These are phyloP conservation scores for Vicia sativa DNA, from an alignment of 306 rosid genomes.

Conservation along the genomic window DNA sequence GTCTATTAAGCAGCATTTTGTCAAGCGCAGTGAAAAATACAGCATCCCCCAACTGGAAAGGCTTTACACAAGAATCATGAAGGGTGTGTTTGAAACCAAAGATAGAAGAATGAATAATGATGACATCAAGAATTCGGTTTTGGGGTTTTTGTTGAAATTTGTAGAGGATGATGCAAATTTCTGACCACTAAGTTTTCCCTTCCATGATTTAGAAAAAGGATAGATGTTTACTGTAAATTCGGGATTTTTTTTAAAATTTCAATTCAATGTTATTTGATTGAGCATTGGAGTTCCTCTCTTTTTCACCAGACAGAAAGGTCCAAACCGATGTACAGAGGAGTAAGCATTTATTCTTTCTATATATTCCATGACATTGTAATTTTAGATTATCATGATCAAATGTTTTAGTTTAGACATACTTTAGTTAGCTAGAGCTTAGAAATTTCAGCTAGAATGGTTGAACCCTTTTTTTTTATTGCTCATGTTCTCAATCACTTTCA, in stretches of 20 bases:
- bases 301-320: slow-evolving; percentile 12
- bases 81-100: slow-evolving; percentile 74
- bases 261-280: slow-evolving; percentile 42
- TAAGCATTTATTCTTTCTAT: slow-evolving; percentile 14
- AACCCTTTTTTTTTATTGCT: background rate
- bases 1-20: slow-evolving; percentile 54
- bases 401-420: background rate
- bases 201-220: slow-evolving; percentile 36
- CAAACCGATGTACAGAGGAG: slow-evolving; percentile 20
- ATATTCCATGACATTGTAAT: slow-evolving; percentile 33
- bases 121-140: slow-evolving; percentile 59
- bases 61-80: slow-evolving; percentile 84
- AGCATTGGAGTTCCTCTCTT: slow-evolving; percentile 37
- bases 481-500: background rate
- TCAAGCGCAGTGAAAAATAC: slow-evolving; percentile 61
- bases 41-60: slow-evolving; percentile 87
- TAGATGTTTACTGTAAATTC: slow-evolving; percentile 60
- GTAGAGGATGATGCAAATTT: slow-evolving; percentile 81
- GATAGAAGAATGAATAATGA: slow-evolving; percentile 39
- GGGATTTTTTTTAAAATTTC: slow-evolving; percentile 42
- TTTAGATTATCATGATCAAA: slow-evolving; percentile 30
- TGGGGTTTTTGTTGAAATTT: slow-evolving; percentile 68
- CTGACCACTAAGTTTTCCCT: slow-evolving; percentile 40
- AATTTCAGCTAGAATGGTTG: background rate
- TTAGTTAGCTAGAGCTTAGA: slow-evolving; percentile 2